Percentiles rank a stretch among this genome's conserved stretches.
phyloP scores from a whole-genome alignment of 2,329 filamentous ascomycete genomes.

The Fusarium agapanthi region DNA sequence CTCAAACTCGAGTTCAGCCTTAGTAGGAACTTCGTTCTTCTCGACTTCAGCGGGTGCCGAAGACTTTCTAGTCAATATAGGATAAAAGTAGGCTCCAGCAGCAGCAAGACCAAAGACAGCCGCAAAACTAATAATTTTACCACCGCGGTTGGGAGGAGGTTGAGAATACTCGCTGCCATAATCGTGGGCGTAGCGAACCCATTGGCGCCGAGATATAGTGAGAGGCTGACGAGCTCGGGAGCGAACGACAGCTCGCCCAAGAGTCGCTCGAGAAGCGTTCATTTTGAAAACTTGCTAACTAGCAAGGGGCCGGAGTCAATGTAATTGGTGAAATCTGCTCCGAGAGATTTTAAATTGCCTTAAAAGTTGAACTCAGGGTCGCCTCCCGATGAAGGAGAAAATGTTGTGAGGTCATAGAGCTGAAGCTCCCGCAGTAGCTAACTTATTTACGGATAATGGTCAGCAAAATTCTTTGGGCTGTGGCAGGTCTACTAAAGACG shows the following conservation, averaged over 20 bases:
- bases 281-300: constrained; percentile 33
- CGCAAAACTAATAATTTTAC: constrained; percentile 44
- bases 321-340: neutral
- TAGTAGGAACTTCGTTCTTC: constrained; percentile 27
- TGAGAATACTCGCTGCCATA: constrained; percentile 39
- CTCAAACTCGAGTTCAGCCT: constrained; percentile 73
- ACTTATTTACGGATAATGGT: constrained; percentile 23
- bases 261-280: constrained; percentile 44
- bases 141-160: constrained; percentile 35
- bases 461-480: constrained; percentile 42
- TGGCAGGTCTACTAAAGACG: constrained; percentile 21
- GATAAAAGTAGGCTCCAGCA: constrained; percentile 52
- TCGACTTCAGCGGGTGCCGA: constrained; percentile 27
- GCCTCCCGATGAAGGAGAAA: constrained; percentile 18
- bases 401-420: constrained; percentile 43
- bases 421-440: constrained; percentile 11
- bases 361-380: constrained; percentile 4
- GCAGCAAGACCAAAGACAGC: constrained; percentile 52
- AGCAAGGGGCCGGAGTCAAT: constrained; percentile 1
- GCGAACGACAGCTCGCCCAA: constrained; percentile 42
- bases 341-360: constrained; percentile 5
- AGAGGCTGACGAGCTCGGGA: constrained; percentile 36
- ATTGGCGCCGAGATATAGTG: constrained; percentile 41
- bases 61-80: constrained; percentile 45
- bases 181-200: constrained; percentile 43